Base-by-base conservation (phyloP, 176 grass and related monocot genomes). In the Aegilops bicornis region DNA sequence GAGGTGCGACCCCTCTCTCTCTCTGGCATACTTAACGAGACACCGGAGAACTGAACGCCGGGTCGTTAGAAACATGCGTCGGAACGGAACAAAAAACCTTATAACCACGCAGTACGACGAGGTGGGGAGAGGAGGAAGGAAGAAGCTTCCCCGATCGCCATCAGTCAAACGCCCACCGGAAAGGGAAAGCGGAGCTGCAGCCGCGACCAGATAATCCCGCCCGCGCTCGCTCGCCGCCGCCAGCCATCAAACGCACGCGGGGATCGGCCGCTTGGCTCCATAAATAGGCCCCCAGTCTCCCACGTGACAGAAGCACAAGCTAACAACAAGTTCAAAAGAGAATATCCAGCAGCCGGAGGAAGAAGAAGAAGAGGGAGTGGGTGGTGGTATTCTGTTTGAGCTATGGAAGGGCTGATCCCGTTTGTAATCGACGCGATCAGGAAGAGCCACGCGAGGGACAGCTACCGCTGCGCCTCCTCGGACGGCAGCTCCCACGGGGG, bases 401-500 rank as follows among this genome's bases (percentile, higher is more conserved):
- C 12, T 32, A 97, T 98, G 95, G 93, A 98, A 47, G 95, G 93
- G 5, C 80, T 98, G 89, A 93, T 95, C 82, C 95, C 93, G 30
- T 98, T 95, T 56, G 73, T 98, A 76, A 93, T 95, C 24, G 86
- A 89, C 56, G 89, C 63, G n/a, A 82, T 98, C 86, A 98, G 91
- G 91, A 90, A 45, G 84, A 95, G 83, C 83, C 25, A 79, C 5
- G 78, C 32, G 47, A 83, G 83, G 11, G 75, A 45, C 68, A 14
- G 33, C 25, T 93, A 95, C 88, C 76, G 87, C 63, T 56, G 86
- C 84, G 72, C 88, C 39, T 86, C 88, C 43, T 77, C 88, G 20
- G 88, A 76, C 48, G 80, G 88, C 25, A 79, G 82, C 75, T 92
- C 92, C 78, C 85, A 74, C 35, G 75, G 78, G 8, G 78, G 78